Evolutionary conservation across 2,329 filamentous ascomycete species (phyloP).

Genomic region (Claviceps humidiphila): DNA sequence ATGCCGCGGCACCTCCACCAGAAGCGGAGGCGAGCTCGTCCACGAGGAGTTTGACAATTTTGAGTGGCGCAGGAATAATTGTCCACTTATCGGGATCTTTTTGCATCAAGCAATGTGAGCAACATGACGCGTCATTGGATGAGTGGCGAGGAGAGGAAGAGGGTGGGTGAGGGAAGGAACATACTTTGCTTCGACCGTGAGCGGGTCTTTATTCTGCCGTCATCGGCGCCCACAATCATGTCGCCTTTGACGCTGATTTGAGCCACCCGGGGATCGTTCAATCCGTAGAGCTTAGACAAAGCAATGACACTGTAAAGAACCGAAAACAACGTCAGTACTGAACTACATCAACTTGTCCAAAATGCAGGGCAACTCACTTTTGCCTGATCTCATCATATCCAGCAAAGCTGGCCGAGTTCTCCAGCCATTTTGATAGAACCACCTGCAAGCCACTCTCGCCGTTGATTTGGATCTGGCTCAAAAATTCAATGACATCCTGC

Average conservation of each 20-base stretch:
- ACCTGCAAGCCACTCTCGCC: constrained; percentile 74
- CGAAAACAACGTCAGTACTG: not conserved
- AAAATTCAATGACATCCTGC: constrained; percentile 81
- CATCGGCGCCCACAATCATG: constrained; percentile 64
- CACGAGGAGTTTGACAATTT: constrained; percentile 91
- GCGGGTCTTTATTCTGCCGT: constrained; percentile 77
- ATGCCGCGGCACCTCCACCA: constrained; percentile 46
- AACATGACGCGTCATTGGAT: too few relatives aligned
- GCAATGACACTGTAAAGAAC: constrained; percentile 59
- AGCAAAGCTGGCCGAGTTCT: constrained; percentile 94
- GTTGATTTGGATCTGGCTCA: constrained; percentile 70
- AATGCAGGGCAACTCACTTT: constrained; percentile 51
- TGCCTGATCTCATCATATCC: constrained; percentile 95
- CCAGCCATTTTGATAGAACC: constrained; percentile 88
- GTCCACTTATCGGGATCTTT: constrained; percentile 81
- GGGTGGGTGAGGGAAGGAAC: constrained; percentile 10
- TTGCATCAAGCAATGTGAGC: not conserved
- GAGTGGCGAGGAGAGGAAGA: not conserved
- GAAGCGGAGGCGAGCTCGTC: constrained; percentile 79
- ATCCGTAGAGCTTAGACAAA: constrained; percentile 76
- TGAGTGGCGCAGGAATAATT: constrained; percentile 73
- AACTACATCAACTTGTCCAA: not conserved
- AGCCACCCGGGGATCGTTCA: constrained; percentile 68
- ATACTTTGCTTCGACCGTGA: constrained; percentile 75
- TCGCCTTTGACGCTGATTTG: constrained; percentile 85